Evolutionary conservation across 495 filamentous ascomycete species (phyloP), one percentile per base, ranked within the genome.

Genomic region (Aspergillus steynii): DNA sequence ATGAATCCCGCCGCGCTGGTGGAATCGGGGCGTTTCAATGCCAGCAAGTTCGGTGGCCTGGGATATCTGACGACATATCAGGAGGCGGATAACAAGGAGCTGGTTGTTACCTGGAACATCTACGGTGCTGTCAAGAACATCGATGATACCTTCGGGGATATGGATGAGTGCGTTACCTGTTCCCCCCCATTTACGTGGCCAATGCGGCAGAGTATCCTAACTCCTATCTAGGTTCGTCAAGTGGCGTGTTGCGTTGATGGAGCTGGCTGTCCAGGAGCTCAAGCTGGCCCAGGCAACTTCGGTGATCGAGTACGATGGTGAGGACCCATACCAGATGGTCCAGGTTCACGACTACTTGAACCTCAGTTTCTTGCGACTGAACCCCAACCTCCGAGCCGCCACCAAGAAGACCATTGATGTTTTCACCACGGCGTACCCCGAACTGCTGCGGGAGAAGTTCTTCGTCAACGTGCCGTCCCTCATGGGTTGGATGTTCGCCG

Each of bases 291-390:
- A 82, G 15, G 89, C 89, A 26, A 90, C 85, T 20, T 75, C 80
- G 57, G 83, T 88, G 29, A 93, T 96, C 64, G 88, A 90, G 1
- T 88, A 91, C 61, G 83, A 86, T 54, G 81, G 83, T 62, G 75
- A 80, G 20, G 93, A 97, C 71, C 90, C 90, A 2, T 95, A 96
- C 75, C 87, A 92, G 76, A 90, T 92, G 71, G 81, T 90, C 61
- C 92, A 97, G 74, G 86, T 97, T 5, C 93, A 97, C 78, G 93
- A 97, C 77, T 97, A 96, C 80, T 78, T 89, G 62, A 85, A 84
- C 53, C 84, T 96, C 67, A 88, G 83, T 64, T 96, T 96, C 80
- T 78, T 96, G 49, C 87, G 90, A 27, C 82, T 86, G 70, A 85
- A 90, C 55, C 82, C 89, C 2, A 72, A 74, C n/a, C 81, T 90